Evolutionary conservation across 164 flowering plant species (phyloP).

Genomic region (Vitis riparia): DNA sequence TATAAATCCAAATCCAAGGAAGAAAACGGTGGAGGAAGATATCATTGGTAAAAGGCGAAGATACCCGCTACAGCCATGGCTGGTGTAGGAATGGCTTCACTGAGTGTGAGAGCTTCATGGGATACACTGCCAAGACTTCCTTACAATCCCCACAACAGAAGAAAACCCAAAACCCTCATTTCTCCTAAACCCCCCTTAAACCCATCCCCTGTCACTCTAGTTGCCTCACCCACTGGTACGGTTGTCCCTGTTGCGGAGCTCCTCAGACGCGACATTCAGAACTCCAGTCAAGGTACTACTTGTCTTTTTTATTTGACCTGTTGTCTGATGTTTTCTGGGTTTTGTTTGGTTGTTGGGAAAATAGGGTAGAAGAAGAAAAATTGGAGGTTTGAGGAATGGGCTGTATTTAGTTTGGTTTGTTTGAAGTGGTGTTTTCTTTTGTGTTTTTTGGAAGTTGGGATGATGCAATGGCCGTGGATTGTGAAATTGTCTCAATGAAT

Average conservation of each 20-base stretch:
- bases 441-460: background rate
- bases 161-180: slow-evolving; percentile 16
- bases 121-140: slow-evolving; percentile 52
- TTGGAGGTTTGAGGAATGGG: too few species aligned
- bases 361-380: background rate
- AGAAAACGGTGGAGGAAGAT: too few species aligned
- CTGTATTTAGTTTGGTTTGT: too few species aligned
- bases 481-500: too few species aligned
- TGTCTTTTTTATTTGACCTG: background rate
- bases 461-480: background rate
- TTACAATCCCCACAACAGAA: slow-evolving; percentile 39
- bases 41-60: too few species aligned
- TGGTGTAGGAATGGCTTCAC: slow-evolving; percentile 10
- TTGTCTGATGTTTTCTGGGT: background rate
- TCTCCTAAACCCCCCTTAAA: slow-evolving; percentile 6
- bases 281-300: slow-evolving; percentile 12
- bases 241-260: slow-evolving; percentile 25
- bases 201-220: slow-evolving; percentile 15
- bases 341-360: slow-evolving; percentile 1
- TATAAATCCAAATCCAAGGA: too few species aligned
- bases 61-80: background rate
- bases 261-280: slow-evolving; percentile 24
- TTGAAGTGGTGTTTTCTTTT: background rate
- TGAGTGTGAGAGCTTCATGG: slow-evolving; percentile 45
- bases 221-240: slow-evolving; percentile 8